Evolutionary conservation across 1,284 basidiomycete genomes (phyloP).

Genomic region (Naganishia sp.): DNA sequence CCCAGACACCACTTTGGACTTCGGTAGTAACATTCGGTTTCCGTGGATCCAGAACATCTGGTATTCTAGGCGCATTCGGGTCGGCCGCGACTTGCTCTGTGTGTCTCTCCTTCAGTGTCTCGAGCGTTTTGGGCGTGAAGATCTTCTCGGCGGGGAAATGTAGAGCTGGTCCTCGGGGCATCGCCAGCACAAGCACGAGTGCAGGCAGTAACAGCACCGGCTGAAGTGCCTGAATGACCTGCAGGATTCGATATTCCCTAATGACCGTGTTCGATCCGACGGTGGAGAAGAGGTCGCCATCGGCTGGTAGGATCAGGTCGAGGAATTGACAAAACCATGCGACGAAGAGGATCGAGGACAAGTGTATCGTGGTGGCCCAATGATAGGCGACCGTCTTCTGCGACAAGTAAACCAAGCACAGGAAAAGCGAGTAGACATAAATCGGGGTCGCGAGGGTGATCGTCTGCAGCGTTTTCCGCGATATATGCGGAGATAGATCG

Average conservation of each 20-base stretch:
- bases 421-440: slow-evolving; percentile 63
- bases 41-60: slow-evolving; percentile 40
- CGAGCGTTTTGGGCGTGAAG: slow-evolving; percentile 67
- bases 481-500: slow-evolving; percentile 33
- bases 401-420: slow-evolving; percentile 61
- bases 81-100: slow-evolving; percentile 22
- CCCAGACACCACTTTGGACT: slow-evolving; percentile 61
- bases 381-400: slow-evolving; percentile 61
- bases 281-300: slow-evolving; percentile 27
- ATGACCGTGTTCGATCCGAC: slow-evolving; percentile 3
- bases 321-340: slow-evolving; percentile 56
- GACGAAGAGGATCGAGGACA: slow-evolving; percentile 61
- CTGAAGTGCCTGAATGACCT: slow-evolving; percentile 48
- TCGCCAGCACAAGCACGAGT: slow-evolving; percentile 60
- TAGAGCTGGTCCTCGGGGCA: slow-evolving; percentile 69
- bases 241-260: slow-evolving; percentile 6
- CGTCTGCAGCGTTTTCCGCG: slow-evolving; percentile 36
- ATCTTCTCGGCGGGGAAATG: slow-evolving; percentile 70
- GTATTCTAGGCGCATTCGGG: slow-evolving; percentile 38
- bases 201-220: slow-evolving; percentile 60
- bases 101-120: slow-evolving; percentile 32
- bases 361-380: slow-evolving; percentile 65
- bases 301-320: slow-evolving; percentile 47
- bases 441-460: slow-evolving; percentile 61
- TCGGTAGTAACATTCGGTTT: slow-evolving; percentile 49